Base-by-base conservation (phyloP, 257 asterid species). In the Salvia splendens region DNA sequence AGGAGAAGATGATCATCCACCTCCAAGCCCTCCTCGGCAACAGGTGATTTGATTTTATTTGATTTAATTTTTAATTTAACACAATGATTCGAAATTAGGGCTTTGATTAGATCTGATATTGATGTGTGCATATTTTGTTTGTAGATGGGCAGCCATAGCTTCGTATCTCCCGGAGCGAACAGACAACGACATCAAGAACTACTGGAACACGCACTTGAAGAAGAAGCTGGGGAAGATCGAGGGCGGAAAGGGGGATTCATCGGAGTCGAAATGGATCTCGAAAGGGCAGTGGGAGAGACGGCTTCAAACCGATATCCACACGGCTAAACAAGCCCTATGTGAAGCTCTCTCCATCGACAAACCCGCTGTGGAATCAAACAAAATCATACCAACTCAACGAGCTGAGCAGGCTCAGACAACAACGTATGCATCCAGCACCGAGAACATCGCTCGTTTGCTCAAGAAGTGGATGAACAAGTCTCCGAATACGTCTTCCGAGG, bases 251-350 rank as follows among this genome's bases (percentile, higher is more conserved):
- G 84, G 76, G 24, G 67, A 72, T 0, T 60, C 66, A 56, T 74
- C 83, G 14, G 82, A 73, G 40, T 4, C 7, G 7, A 35, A 35
- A 12, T 67, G 87, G 28, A 32, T 79, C 64, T 65, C 87, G 1
- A 91, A 89, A 69, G 98, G 96, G 2, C 88, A 87, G 52, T 91
- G 98, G 98, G 98, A 91, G 68, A 91, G 85, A 60, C 74, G 92
- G 91, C 98, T 91, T 50, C 98, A 91, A 54, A 89, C 98, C 3
- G 96, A 91, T 12, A 89, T 91, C 38, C 93, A 91, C 71, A 83
- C 68, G 65, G 98, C 98, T 64, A 91, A 89, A 72, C 92, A 84
- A 67, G 98, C 95, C 81, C 67, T 91, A 8, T 77, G 86, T 43
- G 96, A 89, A 5, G 98, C 98, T 42, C 80, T 91, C 12, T 89